Conservation (phyloP, 148 eudicot species). For the Camellia sinensis region DNA sequence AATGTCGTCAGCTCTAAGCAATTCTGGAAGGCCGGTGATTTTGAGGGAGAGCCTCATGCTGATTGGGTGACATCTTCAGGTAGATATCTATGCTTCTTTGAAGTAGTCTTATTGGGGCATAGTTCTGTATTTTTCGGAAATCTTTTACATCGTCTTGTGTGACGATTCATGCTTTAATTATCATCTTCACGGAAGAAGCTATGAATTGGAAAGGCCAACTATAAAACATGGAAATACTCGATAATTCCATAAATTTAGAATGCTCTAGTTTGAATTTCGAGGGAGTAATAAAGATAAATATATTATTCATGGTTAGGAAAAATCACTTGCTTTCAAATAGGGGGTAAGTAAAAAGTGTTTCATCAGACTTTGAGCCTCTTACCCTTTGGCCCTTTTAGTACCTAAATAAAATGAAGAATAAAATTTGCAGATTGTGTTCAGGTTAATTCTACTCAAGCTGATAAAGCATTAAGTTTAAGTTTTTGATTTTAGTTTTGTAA, state of each 20-base stretch:
- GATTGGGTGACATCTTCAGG: constrained; percentile 37
- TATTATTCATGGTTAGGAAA: background rate
- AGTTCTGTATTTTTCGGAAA: background rate
- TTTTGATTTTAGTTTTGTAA: background rate
- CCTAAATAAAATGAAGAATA: background rate
- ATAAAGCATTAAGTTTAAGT: background rate
- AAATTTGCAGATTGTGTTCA: background rate
- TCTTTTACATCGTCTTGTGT: background rate
- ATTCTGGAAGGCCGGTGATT: constrained; percentile 96
- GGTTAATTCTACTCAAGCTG: background rate
- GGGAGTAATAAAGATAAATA: background rate
- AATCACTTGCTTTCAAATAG: too few relatives aligned
- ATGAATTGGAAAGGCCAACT: background rate
- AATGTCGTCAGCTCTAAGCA: constrained; percentile 41
- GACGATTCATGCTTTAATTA: background rate
- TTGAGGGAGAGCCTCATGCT: constrained; percentile 39
- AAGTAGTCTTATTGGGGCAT: background rate
- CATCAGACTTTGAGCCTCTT: background rate
- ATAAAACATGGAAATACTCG: background rate
- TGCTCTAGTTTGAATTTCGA: background rate
- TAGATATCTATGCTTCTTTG: background rate
- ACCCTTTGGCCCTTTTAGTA: background rate
- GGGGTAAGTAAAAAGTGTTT: too few relatives aligned
- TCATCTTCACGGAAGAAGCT: background rate
- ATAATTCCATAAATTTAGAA: background rate